Evolutionary conservation across 1,284 basidiomycete genomes (phyloP).

Genomic region (Fomes fomentarius): DNA sequence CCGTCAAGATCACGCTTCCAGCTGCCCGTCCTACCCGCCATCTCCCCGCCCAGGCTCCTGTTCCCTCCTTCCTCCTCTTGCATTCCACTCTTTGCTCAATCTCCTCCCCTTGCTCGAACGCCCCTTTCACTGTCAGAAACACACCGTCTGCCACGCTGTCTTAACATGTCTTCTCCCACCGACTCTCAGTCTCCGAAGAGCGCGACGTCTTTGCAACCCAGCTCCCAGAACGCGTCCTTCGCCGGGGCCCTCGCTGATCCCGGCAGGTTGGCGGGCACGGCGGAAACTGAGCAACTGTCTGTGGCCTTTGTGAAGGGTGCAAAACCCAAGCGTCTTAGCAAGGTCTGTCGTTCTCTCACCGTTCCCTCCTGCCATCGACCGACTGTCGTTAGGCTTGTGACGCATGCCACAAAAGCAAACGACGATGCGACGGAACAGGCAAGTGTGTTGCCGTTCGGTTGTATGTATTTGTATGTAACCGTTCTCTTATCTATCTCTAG

Average conservation of each 20-base stretch:
- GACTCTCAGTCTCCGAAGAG: neutral
- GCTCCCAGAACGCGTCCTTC: neutral
- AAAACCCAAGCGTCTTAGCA: conserved; percentile 47
- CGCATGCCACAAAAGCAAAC: conserved; percentile 81
- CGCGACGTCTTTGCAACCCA: neutral
- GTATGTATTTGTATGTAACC: no score
- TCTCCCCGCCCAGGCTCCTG: no score
- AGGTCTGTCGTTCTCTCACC: conserved; percentile 47
- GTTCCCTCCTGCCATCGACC: conserved; percentile 1
- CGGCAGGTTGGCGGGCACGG: conserved; percentile 3
- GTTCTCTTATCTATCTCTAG: conserved; percentile 38
- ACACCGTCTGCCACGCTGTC: neutral
- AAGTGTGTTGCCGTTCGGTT: conserved; percentile 36
- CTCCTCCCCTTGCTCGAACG: no score
- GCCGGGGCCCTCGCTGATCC: conserved; percentile 1
- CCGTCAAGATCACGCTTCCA: no score
- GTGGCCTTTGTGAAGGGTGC: conserved; percentile 40
- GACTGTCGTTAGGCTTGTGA: conserved; percentile 65
- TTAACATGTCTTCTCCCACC: neutral
- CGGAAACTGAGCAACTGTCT: conserved; percentile 24
- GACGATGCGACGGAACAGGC: conserved; percentile 82
- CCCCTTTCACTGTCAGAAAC: no score
- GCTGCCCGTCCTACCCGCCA: no score
- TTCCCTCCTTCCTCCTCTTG: no score
- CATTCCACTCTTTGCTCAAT: no score